Evolutionary conservation across 2,329 filamentous ascomycete genomes (phyloP), one percentile per base, ranked within the genome.

Genomic region (Fusarium avenaceum): DNA sequence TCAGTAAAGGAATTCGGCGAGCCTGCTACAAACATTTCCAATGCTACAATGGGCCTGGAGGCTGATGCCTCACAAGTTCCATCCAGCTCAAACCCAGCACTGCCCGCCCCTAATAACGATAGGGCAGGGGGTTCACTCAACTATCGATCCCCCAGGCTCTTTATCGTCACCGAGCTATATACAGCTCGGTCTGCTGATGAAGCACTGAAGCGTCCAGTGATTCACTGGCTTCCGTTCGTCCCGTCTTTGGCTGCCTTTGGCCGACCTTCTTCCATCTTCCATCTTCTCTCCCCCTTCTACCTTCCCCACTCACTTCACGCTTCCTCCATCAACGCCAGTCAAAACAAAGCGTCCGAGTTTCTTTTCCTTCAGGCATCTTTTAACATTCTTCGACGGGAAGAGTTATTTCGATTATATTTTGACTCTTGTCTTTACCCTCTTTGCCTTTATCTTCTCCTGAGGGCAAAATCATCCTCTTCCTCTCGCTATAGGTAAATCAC

Each of bases 321-420:
- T 54, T 42, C 24, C 22, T 67, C 38, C 32, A 39, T 30, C 39
- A 54, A 7, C 44, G 38, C 51, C 20, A 42, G 30, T 26, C 38
- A 48, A 44, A 40, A 46, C 35, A 15, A 40, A 42, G n/a, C 14
- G 39, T 46, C 49, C 45, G 60, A 20, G 42, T 40, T 35, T 28
- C 4, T 22, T 42, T 53, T 17, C 6, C 14, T 26, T 17, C 19
- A 26, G 10, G n/a, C 17, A 38, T 42, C 5, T 40, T 50, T 17
- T 30, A 10, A 32, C 24, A 5, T 6, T 15, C 3, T 20, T 5
- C 32, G 46, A 6, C 13, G 22, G 17, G n/a, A 19, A 19, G 9
- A 20, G 14, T 24, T 8, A 7, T 9, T 19, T 45, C 8, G 17
- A 48, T 20, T 7, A 17, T n/a, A n/a, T 24, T 13, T 30, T 42